Evolutionary conservation across 345 rosid genomes (phyloP), one percentile per base, ranked within the genome.

Genomic region (Ricinus communis): DNA sequence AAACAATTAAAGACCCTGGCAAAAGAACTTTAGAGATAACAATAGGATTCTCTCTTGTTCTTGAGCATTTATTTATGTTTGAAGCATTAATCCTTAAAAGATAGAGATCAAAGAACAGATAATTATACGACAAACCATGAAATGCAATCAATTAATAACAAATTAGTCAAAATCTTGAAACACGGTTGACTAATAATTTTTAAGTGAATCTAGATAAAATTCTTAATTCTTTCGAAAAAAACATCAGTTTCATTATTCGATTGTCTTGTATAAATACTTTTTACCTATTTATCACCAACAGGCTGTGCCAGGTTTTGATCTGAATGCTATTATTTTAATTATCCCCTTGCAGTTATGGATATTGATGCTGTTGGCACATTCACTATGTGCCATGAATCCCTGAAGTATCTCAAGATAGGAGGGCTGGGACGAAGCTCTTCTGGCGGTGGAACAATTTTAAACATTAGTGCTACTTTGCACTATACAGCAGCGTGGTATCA

Each of bases 321-420:
- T 43, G 45, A 28, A 5, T 43, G n/a, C 41, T 63, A 21, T 53
- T 60, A 12, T 61, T 45, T 33, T 61, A 16, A 40, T 65, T 73
- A 66, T 55, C 64, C 51, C n/a, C 60, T 62, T 77, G 54, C 80
- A 85, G 86, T 85, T 19, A 68, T 85, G 28, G 89, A 85, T 13
- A 85, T 83, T 13, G 87, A 85, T 49, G 58, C 87, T 6, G 85
- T 83, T 11, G 87, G 89, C 69, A 85, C 89, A 58, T 85, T 77
- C 66, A 83, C 81, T 6, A 83, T 85, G 84, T 81, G 89, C 72
- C 87, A 46, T 24, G 84, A 83, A 74, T 84, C 89, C n/a, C 72
- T 83, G 25, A 77, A 81, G 66, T 83, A 83, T 72, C 84, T 85
- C 10, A 77, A 77, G 81, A 79, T 75, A 66, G 82, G 85, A 8